These are phyloP conservation scores for Thielaviopsis euricoi DNA, from an alignment of 2,329 filamentous ascomycete genomes.

Conservation along the genomic window DNA sequence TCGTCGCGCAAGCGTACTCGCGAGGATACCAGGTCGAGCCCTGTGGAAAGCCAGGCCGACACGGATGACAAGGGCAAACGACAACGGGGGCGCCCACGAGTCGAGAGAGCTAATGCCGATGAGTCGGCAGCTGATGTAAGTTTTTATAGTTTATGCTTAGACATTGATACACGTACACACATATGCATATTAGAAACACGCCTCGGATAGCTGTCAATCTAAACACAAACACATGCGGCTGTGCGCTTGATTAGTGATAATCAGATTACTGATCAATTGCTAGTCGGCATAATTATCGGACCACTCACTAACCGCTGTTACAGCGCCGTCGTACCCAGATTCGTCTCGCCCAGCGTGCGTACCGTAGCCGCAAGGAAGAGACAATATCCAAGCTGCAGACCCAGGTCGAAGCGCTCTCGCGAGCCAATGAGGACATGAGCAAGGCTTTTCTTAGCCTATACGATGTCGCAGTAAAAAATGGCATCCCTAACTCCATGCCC, in stretches of 20 bases:
- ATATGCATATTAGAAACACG: background rate
- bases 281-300: slow-evolving; percentile 11
- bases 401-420: slow-evolving; percentile 51
- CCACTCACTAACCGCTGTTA: slow-evolving; percentile 12
- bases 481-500: slow-evolving; percentile 39
- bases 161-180: background rate
- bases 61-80: slow-evolving; percentile 33
- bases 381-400: slow-evolving; percentile 59
- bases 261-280: background rate
- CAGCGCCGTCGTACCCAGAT: slow-evolving; percentile 76
- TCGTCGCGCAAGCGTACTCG: background rate
- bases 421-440: slow-evolving; percentile 57
- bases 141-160: slow-evolving; percentile 16
- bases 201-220: too few relatives aligned
- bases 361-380: slow-evolving; percentile 69
- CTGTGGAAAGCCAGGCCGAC: slow-evolving; percentile 16
- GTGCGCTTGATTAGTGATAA: slow-evolving; percentile 1
- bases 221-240: background rate
- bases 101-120: slow-evolving; percentile 49
- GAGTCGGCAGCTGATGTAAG: slow-evolving; percentile 64
- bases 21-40: background rate
- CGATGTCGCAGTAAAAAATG: slow-evolving; percentile 39
- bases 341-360: slow-evolving; percentile 69
- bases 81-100: slow-evolving; percentile 53
- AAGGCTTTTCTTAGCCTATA: slow-evolving; percentile 52